Evolutionary conservation across 345 rosid species (phyloP).

Genomic region (Triadica sebifera): DNA sequence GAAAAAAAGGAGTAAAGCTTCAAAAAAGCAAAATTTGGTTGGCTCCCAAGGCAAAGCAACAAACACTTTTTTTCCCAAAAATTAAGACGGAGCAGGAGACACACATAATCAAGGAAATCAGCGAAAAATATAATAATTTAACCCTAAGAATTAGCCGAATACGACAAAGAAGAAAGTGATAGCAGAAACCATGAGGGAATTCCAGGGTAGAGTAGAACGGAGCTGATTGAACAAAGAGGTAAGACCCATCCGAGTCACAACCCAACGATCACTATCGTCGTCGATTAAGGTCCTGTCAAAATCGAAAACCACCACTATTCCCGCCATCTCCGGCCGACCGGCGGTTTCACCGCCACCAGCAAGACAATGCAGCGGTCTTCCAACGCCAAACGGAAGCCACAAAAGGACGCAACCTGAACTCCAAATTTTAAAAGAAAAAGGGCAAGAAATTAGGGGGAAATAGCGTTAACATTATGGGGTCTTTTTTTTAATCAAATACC

Average conservation of each 20-base stretch:
- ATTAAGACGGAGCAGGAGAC: too few species aligned
- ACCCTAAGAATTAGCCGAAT: neutral
- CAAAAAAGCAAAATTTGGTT: too few species aligned
- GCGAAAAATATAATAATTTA: neutral
- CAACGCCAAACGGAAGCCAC: neutral
- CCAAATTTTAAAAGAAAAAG: too few species aligned
- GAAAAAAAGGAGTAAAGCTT: too few species aligned
- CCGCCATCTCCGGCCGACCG: constrained; percentile 31
- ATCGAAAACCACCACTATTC: constrained; percentile 60
- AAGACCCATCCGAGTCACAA: constrained; percentile 77
- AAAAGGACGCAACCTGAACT: too few species aligned
- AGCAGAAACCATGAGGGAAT: constrained; percentile 63
- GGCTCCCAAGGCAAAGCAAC: too few species aligned
- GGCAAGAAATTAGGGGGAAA: too few species aligned
- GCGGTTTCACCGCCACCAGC: constrained; percentile 16
- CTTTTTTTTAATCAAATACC: too few species aligned
- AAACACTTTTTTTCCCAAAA: neutral
- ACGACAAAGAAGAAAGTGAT: neutral
- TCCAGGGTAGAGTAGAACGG: constrained; percentile 71
- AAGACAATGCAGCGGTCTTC: neutral
- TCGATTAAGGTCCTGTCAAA: constrained; percentile 67
- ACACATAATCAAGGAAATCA: neutral
- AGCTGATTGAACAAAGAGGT: constrained; percentile 60
- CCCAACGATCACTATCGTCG: constrained; percentile 79
- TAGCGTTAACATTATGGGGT: too few species aligned